phyloP scores from a whole-genome alignment of 306 rosid genomes.

The Vigna mungo region DNA sequence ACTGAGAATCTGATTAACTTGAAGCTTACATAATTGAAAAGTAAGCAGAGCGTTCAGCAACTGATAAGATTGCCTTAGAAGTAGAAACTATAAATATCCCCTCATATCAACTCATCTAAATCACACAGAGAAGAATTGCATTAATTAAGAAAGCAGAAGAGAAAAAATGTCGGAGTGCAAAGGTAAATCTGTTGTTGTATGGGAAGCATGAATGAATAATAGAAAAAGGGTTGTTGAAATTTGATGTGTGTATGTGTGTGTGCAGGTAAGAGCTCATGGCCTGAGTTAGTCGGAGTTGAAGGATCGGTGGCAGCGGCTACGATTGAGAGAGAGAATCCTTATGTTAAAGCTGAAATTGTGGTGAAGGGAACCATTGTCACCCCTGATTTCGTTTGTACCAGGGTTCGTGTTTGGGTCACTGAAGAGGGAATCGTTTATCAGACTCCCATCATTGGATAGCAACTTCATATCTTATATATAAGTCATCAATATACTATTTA shows the following conservation, averaged over 20 bases:
- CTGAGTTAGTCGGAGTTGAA: conserved; percentile 52
- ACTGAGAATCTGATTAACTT: conserved; percentile 6
- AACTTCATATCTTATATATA: background rate
- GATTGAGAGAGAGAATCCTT: conserved; percentile 56
- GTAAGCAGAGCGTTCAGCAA: background rate
- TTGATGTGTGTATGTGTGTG: conserved; percentile 5
- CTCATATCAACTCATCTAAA: background rate
- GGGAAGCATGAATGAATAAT: background rate
- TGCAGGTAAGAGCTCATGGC: conserved; percentile 62
- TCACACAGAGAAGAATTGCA: background rate
- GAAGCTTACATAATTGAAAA: background rate
- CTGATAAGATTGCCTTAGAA: background rate
- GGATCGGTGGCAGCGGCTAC: conserved; percentile 48
- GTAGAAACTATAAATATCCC: conserved; percentile 38
- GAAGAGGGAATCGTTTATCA: conserved; percentile 33
- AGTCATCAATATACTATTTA: background rate
- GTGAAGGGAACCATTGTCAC: conserved; percentile 23
- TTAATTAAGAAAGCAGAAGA: background rate
- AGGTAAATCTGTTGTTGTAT: background rate
- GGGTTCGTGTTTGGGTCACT: conserved; percentile 60
- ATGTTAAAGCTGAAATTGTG: conserved; percentile 43
- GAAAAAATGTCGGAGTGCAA: conserved; percentile 32
- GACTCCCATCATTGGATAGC: conserved; percentile 37
- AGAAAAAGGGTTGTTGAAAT: background rate
- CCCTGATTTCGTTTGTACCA: conserved; percentile 36